These are phyloP conservation scores for Juglanconis oblonga DNA, from an alignment of 2,329 filamentous ascomycete genomes.

Conservation along the genomic window DNA sequence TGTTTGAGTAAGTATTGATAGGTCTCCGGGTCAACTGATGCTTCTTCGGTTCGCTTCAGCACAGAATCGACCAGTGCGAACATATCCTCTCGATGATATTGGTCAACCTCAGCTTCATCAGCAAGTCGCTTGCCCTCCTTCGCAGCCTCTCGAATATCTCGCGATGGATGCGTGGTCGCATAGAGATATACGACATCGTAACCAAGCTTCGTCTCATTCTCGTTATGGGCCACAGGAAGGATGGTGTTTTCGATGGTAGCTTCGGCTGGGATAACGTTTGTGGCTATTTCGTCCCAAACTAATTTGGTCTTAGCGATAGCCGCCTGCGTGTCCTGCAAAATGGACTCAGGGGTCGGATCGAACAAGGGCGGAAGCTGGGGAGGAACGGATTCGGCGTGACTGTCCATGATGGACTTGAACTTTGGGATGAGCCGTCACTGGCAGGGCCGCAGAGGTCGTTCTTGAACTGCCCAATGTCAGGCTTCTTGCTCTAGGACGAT, in stretches of 20 bases:
- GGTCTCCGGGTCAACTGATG: background rate
- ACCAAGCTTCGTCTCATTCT: conserved; percentile 1
- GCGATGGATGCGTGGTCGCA: conserved; percentile 11
- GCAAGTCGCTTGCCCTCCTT: conserved; percentile 6
- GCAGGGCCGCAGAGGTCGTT: too few relatives aligned
- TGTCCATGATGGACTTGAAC: background rate
- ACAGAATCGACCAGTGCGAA: conserved; percentile 13
- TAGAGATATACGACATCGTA: conserved; percentile 11
- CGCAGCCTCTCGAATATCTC: conserved; percentile 14
- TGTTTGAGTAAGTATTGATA: conserved; percentile 12
- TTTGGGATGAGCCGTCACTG: background rate
- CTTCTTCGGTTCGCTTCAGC: background rate
- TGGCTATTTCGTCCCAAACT: background rate
- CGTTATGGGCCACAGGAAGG: background rate
- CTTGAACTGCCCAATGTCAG: too few relatives aligned
- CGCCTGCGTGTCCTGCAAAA: background rate
- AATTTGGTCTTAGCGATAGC: background rate
- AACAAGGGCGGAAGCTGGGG: conserved; percentile 1
- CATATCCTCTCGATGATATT: conserved; percentile 10
- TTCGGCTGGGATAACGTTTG: background rate
- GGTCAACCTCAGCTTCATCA: conserved; percentile 9
- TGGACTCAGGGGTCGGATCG: background rate
- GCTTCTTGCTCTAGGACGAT: too few relatives aligned
- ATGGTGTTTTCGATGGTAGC: conserved; percentile 4
- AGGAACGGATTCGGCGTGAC: background rate